Evolutionary conservation across 2,329 filamentous ascomycete species (phyloP), one percentile per base, ranked within the genome.

Genomic region (Ambrosiella cleistominuta): DNA sequence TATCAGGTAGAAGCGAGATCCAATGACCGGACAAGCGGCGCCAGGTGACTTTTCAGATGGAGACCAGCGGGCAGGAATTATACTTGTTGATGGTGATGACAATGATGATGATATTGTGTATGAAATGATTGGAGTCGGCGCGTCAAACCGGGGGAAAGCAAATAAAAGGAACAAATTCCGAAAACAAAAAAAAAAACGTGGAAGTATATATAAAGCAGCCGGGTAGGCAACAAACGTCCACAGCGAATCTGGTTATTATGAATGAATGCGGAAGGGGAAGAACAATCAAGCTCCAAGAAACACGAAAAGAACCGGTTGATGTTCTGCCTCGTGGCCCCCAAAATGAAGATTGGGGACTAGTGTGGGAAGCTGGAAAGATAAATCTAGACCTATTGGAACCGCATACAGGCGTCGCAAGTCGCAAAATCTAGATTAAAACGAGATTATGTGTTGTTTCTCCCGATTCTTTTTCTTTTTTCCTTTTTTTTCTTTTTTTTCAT

Each of bases 291-390:
- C 3, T 27, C 15, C 27, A 37, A 38, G 15, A 40, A 60, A 44
- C 15, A 50, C 13, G 40, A 60, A 13, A 44, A 55, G 45, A 36
- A 59, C 8, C 37, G 51, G 42, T 12, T 57, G 47, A 38, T 44
- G 53, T 12, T 36, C 54, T 47, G 39, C 19, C 39, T 50, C 44
- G 12, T 57, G 27, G 54, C 44, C 39, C 54, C 49, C 17, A 52
- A 60, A 50, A 56, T n/a, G 57, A 39, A 8, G n/a, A 8, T 47
- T n/a, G 44, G 36, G 40, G 44, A 50, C 49, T 45, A 47, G 54
- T 45, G 35, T 36, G 36, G 39, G 40, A 45, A 57, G 35, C 53
- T 39, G 47, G 36, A 60, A 47, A 57, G 57, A 37, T 35, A 13
- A 8, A 45, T 2, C n/a, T 15, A 17, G 11, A 42, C 11, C 40